Evolutionary conservation across 2,329 filamentous ascomycete species (phyloP).

Genomic region (Ophidiomyces ophidiicola): DNA sequence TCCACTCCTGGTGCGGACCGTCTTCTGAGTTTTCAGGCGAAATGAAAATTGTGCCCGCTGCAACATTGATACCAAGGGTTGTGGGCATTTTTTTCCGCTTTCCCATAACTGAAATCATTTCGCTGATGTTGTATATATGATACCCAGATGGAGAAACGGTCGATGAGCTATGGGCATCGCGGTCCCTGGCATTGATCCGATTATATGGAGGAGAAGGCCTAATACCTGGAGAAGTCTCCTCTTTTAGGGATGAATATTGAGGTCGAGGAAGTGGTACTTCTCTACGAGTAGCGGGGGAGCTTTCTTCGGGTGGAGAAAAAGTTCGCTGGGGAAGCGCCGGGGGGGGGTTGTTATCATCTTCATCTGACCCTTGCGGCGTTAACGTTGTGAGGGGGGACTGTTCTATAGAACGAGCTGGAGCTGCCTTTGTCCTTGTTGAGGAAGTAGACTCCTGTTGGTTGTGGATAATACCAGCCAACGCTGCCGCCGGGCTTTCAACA

Average conservation of each 20-base stretch:
- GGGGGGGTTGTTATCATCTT: constrained; percentile 43
- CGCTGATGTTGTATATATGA: constrained; percentile 91
- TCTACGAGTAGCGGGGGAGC: constrained; percentile 2
- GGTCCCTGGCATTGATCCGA: constrained; percentile 32
- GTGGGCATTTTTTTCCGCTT: constrained; percentile 98
- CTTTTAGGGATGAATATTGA: constrained; percentile 27
- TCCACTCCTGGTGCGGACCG: constrained; percentile 82
- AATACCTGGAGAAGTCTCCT: constrained; percentile 31
- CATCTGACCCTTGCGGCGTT: constrained; percentile 56
- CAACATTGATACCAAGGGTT: constrained; percentile 85
- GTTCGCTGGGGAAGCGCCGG: constrained; percentile 54
- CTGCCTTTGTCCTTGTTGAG: constrained; percentile 21
- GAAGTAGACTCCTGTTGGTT: constrained; percentile 28
- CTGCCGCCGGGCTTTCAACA: constrained; percentile 45
- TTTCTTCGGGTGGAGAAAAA: constrained; percentile 31
- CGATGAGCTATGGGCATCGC: constrained; percentile 33
- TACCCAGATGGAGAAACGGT: constrained; percentile 60
- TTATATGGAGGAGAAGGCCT: constrained; percentile 46
- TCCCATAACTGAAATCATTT: constrained; percentile 93
- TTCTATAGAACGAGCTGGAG: constrained; percentile 32
- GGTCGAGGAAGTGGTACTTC: constrained; percentile 30
- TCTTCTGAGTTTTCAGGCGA: constrained; percentile 74
- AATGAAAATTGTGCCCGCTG: constrained; percentile 79
- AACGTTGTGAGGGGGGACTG: constrained; percentile 39
- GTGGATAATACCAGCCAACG: constrained; percentile 41